Conservation (phyloP, 305 asterid species). For the Fraxinus sp. region DNA sequence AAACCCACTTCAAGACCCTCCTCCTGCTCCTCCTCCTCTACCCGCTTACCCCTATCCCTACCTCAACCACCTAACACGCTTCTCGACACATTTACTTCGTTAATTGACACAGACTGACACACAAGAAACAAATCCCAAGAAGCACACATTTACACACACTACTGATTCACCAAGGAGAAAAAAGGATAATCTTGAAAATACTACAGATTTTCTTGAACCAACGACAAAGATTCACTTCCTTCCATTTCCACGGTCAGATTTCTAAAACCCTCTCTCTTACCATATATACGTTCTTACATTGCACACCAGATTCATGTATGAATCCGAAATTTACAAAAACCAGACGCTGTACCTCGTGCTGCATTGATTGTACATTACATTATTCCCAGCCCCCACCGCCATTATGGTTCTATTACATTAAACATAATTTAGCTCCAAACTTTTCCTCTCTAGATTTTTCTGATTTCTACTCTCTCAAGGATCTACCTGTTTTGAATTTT, state of each 20-base stretch:
- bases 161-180: background rate
- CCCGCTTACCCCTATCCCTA: background rate
- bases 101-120: constrained; percentile 21
- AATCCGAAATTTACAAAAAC: background rate
- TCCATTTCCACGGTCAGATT: constrained; percentile 20
- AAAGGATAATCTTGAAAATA: background rate
- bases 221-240: constrained; percentile 28
- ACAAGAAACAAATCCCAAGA: constrained; percentile 26
- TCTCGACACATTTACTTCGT: constrained; percentile 20
- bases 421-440: constrained; percentile 12
- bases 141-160: constrained; percentile 3
- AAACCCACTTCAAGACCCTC: background rate
- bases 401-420: constrained; percentile 21
- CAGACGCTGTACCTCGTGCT: constrained; percentile 23
- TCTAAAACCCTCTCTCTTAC: constrained; percentile 25
- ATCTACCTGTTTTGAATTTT: background rate
- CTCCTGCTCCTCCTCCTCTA: background rate
- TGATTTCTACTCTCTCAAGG: background rate
- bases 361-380: constrained; percentile 30
- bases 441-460: constrained; percentile 10
- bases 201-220: constrained; percentile 2
- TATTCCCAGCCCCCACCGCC: constrained; percentile 26
- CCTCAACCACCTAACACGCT: constrained; percentile 13
- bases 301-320: background rate
- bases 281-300: constrained; percentile 20